Conservation (phyloP, 1,284 basidiomycete species). For the Pyrrhoderma noxium region DNA sequence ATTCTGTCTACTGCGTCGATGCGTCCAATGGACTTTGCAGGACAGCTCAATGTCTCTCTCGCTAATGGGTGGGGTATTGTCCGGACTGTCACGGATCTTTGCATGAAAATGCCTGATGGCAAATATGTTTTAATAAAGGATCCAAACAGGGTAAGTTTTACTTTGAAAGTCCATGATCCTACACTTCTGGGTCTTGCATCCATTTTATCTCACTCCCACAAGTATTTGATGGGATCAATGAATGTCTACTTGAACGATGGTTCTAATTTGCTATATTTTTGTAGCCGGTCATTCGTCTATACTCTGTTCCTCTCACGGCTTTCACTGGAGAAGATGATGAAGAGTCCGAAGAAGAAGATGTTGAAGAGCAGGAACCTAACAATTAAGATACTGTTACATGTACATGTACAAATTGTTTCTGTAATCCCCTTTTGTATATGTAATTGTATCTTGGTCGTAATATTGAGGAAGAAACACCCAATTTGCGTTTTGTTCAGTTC, state of each 20-base stretch:
- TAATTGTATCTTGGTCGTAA: too few relatives aligned
- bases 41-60: conserved; percentile 92
- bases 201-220: conserved; percentile 86
- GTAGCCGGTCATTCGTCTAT: conserved; percentile 89
- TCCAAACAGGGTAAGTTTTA: conserved; percentile 79
- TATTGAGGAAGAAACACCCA: too few relatives aligned
- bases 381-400: conserved; percentile 6
- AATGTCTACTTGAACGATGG: too few relatives aligned
- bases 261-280: conserved; percentile 1
- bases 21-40: conserved; percentile 92
- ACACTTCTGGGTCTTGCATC: conserved; percentile 78
- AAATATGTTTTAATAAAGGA: conserved; percentile 95
- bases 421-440: conserved; percentile 6
- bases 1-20: conserved; percentile 93
- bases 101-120: conserved; percentile 92
- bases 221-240: conserved; percentile 45
- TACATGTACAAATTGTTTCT: neutral
- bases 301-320: conserved; percentile 82
- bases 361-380: conserved; percentile 40
- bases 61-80: conserved; percentile 99
- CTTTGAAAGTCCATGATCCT: neutral
- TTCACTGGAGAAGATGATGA: conserved; percentile 66
- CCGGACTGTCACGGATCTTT: conserved; percentile 85
- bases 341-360: conserved; percentile 44
- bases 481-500: too few relatives aligned